Evolutionary conservation across 2,329 filamentous ascomycete species (phyloP).

Genomic region (Acephala macrosclerotiorum): DNA sequence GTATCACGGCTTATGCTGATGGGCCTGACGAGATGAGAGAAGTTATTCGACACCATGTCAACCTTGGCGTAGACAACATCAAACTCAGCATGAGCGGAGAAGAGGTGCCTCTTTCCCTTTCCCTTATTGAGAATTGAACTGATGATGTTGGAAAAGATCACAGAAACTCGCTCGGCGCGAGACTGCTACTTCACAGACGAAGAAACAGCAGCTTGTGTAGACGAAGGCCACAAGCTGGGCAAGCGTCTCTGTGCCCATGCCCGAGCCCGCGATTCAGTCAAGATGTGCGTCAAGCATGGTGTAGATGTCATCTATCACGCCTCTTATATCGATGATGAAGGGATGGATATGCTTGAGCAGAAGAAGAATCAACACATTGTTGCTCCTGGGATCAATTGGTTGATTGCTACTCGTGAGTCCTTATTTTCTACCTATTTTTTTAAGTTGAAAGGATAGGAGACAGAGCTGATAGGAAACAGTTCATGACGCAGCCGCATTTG

Average conservation of each 20-base stretch:
- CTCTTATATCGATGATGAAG: slow-evolving; percentile 51
- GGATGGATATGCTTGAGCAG: slow-evolving; percentile 49
- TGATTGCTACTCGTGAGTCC: slow-evolving; percentile 44
- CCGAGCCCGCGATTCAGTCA: slow-evolving; percentile 51
- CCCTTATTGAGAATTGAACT: background rate
- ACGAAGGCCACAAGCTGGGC: slow-evolving; percentile 50
- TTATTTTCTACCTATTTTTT: background rate
- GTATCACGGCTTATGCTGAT: slow-evolving; percentile 47
- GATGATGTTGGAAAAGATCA: slow-evolving; percentile 26
- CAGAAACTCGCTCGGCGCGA: slow-evolving; percentile 47
- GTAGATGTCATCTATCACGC: slow-evolving; percentile 56
- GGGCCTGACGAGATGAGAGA: slow-evolving; percentile 50
- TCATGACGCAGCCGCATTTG: slow-evolving; percentile 44
- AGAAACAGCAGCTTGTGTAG: slow-evolving; percentile 54
- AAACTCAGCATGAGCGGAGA: slow-evolving; percentile 51
- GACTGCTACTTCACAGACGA: slow-evolving; percentile 54
- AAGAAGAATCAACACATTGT: slow-evolving; percentile 49
- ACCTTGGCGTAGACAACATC: slow-evolving; percentile 51
- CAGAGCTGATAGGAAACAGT: slow-evolving; percentile 14
- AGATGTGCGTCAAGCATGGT: slow-evolving; percentile 51
- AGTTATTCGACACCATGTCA: slow-evolving; percentile 47
- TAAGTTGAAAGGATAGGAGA: background rate
- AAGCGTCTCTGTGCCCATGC: slow-evolving; percentile 52
- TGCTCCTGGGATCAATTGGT: slow-evolving; percentile 52
- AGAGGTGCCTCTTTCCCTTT: slow-evolving; percentile 23